These are phyloP conservation scores for Penicillium robsamsonii DNA, from an alignment of 495 filamentous ascomycete species.

Conservation along the genomic window DNA sequence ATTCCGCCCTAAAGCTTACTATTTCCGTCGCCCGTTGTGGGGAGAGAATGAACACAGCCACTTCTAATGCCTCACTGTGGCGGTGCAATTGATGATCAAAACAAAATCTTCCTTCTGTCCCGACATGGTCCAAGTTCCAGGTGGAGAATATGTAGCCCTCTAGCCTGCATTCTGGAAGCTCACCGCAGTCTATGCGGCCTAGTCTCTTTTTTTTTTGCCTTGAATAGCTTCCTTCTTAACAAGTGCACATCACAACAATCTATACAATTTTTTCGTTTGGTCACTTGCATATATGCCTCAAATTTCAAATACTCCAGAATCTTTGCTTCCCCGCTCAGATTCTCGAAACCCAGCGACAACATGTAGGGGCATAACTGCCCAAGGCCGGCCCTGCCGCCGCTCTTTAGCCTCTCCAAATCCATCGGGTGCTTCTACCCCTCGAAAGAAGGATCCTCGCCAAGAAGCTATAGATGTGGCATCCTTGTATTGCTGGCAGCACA, in stretches of 20 bases:
- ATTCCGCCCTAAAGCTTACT: too few relatives aligned
- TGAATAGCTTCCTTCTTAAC: conserved; percentile 9
- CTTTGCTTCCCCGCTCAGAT: conserved; percentile 71
- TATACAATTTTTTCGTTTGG: not conserved
- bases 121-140: conserved; percentile 19
- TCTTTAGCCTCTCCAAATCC: conserved; percentile 48
- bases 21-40: too few relatives aligned
- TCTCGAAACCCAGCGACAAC: conserved; percentile 80
- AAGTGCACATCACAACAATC: conserved; percentile 1
- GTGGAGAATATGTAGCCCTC: conserved; percentile 6
- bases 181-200: conserved; percentile 19
- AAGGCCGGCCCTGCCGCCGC: conserved; percentile 77
- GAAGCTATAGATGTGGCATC: conserved; percentile 42
- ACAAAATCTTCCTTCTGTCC: conserved; percentile 10
- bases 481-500: conserved; percentile 92
- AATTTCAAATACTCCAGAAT: conserved; percentile 81
- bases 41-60: not conserved
- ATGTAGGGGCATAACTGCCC: conserved; percentile 79
- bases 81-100: conserved; percentile 8
- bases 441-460: conserved; percentile 39
- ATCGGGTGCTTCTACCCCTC: conserved; percentile 34
- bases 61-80: not conserved
- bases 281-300: conserved; percentile 57
- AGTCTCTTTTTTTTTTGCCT: conserved; percentile 8
- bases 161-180: conserved; percentile 12